phyloP scores from a whole-genome alignment of 805 yeast genomes.

The Ogataea pilisensis region DNA sequence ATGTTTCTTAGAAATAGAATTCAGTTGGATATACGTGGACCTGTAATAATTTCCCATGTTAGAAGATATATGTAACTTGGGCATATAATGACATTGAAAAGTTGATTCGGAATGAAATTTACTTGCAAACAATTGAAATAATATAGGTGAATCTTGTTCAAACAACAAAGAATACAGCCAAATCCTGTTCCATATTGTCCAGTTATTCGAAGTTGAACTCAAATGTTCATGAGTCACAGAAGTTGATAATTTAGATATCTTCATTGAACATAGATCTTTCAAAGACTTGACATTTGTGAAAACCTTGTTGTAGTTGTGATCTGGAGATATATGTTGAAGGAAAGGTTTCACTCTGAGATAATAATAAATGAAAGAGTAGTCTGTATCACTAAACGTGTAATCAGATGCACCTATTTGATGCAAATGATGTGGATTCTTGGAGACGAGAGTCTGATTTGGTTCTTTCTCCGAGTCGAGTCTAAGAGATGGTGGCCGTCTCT shows the following conservation, averaged over 20 bases:
- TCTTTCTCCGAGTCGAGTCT: too few relatives aligned
- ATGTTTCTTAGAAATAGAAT: constrained; percentile 22
- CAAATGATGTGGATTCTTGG: neutral
- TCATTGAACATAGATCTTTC: constrained; percentile 21
- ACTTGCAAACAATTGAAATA: constrained; percentile 28
- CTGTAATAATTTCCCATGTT: constrained; percentile 19
- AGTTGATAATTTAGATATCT: constrained; percentile 24
- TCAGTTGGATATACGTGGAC: constrained; percentile 10
- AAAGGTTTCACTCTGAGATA: constrained; percentile 9
- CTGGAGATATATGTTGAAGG: neutral
- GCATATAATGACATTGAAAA: constrained; percentile 18
- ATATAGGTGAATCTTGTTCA: constrained; percentile 29
- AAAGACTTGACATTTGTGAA: constrained; percentile 14
- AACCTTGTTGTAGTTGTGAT: constrained; percentile 1
- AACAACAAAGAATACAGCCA: constrained; percentile 29
- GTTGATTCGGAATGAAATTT: constrained; percentile 12
- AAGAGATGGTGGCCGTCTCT: too few relatives aligned
- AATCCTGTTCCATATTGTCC: constrained; percentile 29
- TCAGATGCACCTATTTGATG: constrained; percentile 8
- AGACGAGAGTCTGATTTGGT: constrained; percentile 1
- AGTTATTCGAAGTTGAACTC: constrained; percentile 16
- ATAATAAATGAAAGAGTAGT: constrained; percentile 8
- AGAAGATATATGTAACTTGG: constrained; percentile 10
- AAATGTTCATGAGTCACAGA: constrained; percentile 21
- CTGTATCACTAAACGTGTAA: constrained; percentile 8